These are phyloP conservation scores for Trichoderma koningiopsis DNA, from an alignment of 2,329 filamentous ascomycete species.

Conservation along the genomic window DNA sequence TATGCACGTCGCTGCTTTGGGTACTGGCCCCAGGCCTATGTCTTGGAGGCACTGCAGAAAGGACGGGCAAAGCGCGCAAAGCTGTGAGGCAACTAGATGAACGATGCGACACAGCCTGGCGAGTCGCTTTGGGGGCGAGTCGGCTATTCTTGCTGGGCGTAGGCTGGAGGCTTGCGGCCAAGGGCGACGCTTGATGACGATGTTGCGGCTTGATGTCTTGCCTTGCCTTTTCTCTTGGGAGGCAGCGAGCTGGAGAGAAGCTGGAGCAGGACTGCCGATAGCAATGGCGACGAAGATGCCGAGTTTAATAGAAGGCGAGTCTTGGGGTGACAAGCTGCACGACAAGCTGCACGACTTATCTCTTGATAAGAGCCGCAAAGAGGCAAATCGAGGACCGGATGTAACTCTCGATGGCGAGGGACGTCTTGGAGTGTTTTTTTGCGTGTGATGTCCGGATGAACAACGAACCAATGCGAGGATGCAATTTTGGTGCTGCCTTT, in stretches of 20 bases:
- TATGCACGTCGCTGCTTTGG: constrained; percentile 28
- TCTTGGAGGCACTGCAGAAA: constrained; percentile 24
- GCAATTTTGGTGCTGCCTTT: background rate
- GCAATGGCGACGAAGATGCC: background rate
- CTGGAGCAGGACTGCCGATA: background rate
- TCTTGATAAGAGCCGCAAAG: constrained; percentile 19
- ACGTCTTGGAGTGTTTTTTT: background rate
- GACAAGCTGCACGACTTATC: background rate
- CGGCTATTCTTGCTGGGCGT: constrained; percentile 22
- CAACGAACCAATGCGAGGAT: background rate
- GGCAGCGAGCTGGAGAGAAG: background rate
- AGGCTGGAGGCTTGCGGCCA: background rate
- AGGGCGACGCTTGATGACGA: constrained; percentile 18
- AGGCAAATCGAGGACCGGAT: constrained; percentile 23
- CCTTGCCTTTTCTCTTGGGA: background rate
- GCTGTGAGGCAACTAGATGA: constrained; percentile 13
- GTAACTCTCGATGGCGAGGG: constrained; percentile 20
- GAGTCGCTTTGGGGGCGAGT: constrained; percentile 2
- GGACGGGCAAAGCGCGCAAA: constrained; percentile 21
- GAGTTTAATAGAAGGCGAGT: constrained; percentile 3
- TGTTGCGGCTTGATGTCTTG: background rate
- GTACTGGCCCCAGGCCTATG: constrained; percentile 21
- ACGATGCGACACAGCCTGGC: constrained; percentile 22
- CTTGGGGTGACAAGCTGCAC: constrained; percentile 7
- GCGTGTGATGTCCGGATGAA: constrained; percentile 18